Percentiles rank a stretch among this genome's conserved stretches.
Conservation (phyloP, 495 filamentous ascomycete genomes). For the Penicillium antarcticum region DNA sequence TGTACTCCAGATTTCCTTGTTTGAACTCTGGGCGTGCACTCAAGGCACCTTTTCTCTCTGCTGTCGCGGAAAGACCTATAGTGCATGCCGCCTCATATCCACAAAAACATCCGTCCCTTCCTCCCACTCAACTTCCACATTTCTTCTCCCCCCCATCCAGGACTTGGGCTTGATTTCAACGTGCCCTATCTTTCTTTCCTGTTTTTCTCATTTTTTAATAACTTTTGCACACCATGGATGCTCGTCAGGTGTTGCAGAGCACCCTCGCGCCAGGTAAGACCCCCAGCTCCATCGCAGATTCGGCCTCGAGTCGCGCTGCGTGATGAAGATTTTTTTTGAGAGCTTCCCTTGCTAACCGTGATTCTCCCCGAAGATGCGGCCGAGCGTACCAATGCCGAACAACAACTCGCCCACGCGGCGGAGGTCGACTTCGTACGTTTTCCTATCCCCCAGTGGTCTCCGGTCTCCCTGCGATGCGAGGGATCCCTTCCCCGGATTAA, state of each 20-base stretch:
- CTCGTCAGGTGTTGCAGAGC: slow-evolving; percentile 82
- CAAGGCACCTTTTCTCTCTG: slow-evolving; percentile 28
- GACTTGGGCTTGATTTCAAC: too few species aligned
- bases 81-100: slow-evolving; percentile 43
- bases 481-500: neutral
- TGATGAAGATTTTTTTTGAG: too few species aligned
- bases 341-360: slow-evolving; percentile 18
- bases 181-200: slow-evolving; percentile 19
- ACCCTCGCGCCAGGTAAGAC: slow-evolving; percentile 82
- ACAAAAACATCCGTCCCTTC: slow-evolving; percentile 39
- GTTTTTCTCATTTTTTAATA: slow-evolving; percentile 27
- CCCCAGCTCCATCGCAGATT: slow-evolving; percentile 6
- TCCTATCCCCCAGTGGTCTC: slow-evolving; percentile 14
- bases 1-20: slow-evolving; percentile 1
- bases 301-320: too few species aligned
- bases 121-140: slow-evolving; percentile 19
- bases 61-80: slow-evolving; percentile 28
- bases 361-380: slow-evolving; percentile 66
- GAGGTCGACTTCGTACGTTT: slow-evolving; percentile 89
- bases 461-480: neutral
- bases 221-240: slow-evolving; percentile 58
- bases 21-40: slow-evolving; percentile 19
- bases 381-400: slow-evolving; percentile 84
- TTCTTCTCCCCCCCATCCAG: too few species aligned
- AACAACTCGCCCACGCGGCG: slow-evolving; percentile 87